Evolutionary conservation across 345 rosid genomes (phyloP), one percentile per base, ranked within the genome.

Genomic region (Cardiospermum halicacabum): DNA sequence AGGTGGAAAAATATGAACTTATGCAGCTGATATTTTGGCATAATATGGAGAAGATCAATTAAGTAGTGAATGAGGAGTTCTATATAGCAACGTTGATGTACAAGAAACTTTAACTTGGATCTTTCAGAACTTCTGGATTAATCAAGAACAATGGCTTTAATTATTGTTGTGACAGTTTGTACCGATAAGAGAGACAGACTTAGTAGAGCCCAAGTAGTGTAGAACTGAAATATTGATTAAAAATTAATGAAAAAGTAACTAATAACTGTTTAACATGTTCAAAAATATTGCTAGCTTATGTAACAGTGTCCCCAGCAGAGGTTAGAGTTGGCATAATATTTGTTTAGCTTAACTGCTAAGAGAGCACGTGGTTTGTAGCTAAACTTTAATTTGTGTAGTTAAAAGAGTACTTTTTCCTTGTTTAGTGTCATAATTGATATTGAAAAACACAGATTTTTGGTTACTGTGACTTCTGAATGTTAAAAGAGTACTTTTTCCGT

Each of bases 401-500:
- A n/a, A n/a, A n/a, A n/a, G n/a, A n/a, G n/a, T n/a, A n/a, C n/a
- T n/a, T n/a, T n/a, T n/a, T n/a, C n/a, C n/a, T n/a, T n/a, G n/a
- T n/a, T 7, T 34, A 34, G 39, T 5, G 10, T 34, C 1, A 34
- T 34, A 34, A 34, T 58, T 10, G 16, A 15, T 60, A n/a, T 27
- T 18, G 32, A 39, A 54, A 32, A 37, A 49, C 22, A 30, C 40
- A 60, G 39, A 28, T 21, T 13, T 8, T 70, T 71, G 21, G 58
- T 28, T 65, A 37, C 59, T 65, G 15, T 15, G 28, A 1, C 11
- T 50, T 45, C 11, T 8, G 37, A 45, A 12, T 45, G n/a, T n/a
- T n/a, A n/a, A n/a, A n/a, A n/a, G n/a, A n/a, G n/a, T n/a, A n/a
- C n/a, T n/a, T n/a, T n/a, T n/a, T n/a, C n/a, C n/a, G n/a, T n/a